Percentiles rank a stretch among this genome's conserved stretches.
Conservation (phyloP, 225 moss, liverwort and hornwort genomes). For the Anthoceros angustus region DNA sequence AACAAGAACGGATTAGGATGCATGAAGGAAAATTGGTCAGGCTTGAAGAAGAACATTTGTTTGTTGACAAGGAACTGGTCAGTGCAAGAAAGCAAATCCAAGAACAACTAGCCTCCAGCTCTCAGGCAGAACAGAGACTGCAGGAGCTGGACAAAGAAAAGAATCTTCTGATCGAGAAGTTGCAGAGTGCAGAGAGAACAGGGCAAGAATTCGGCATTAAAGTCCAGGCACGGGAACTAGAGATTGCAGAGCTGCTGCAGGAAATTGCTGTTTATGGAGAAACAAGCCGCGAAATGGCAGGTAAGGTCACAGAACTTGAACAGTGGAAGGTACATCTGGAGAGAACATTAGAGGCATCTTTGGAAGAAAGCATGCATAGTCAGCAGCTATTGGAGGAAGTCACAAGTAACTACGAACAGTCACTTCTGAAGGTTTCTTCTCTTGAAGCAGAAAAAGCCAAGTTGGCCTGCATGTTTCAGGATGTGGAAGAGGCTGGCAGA, state of each 20-base stretch:
- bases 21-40: not conserved
- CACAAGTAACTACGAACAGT: not conserved
- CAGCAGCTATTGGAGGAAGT: slow-evolving; percentile 16
- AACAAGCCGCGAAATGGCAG: slow-evolving; percentile 20
- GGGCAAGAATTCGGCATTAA: slow-evolving; percentile 22
- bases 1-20: not conserved
- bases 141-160: not conserved
- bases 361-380: slow-evolving; percentile 50
- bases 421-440: not conserved
- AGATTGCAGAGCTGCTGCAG: slow-evolving; percentile 39
- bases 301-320: slow-evolving; percentile 38
- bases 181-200: slow-evolving; percentile 14
- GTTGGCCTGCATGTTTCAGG: not conserved
- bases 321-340: slow-evolving; percentile 22
- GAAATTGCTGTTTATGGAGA: slow-evolving; percentile 18
- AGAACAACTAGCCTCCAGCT: not conserved
- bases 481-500: not conserved
- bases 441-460: not conserved
- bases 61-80: not conserved
- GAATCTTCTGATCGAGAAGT: slow-evolving; percentile 8
- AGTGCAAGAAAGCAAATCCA: not conserved
- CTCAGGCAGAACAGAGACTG: not conserved
- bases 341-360: slow-evolving; percentile 34
- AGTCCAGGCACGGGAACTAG: slow-evolving; percentile 37
- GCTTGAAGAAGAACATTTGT: not conserved